Evolutionary conservation across 2,329 filamentous ascomycete species (phyloP).

Genomic region (Paecilomyces dactylethromorphus): DNA sequence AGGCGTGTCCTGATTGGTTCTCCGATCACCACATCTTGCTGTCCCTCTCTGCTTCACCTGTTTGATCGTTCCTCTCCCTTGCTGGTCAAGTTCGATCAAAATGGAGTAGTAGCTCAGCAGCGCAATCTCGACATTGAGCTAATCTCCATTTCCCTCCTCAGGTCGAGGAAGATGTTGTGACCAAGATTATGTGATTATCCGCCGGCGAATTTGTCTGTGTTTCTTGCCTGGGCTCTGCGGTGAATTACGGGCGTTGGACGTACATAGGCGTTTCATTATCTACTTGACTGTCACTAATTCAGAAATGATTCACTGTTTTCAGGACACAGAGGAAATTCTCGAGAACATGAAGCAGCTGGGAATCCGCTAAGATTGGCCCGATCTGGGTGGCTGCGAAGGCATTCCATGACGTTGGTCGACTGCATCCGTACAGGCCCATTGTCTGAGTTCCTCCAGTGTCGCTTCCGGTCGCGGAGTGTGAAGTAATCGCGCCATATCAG

Average conservation of each 20-base stretch:
- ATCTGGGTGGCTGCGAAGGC: not conserved
- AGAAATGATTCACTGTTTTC: slow-evolving; percentile 20
- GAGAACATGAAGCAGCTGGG: slow-evolving; percentile 1
- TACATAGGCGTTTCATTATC: slow-evolving; percentile 24
- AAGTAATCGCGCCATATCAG: slow-evolving; percentile 34
- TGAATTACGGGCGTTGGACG: slow-evolving; percentile 15
- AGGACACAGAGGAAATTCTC: slow-evolving; percentile 23
- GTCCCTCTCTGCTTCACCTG: slow-evolving; percentile 2
- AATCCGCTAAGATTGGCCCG: not conserved
- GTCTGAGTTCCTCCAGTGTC: slow-evolving; percentile 13
- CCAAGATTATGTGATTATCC: slow-evolving; percentile 69
- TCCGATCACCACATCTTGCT: not conserved
- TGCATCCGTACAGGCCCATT: slow-evolving; percentile 3
- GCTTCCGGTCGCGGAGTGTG: slow-evolving; percentile 16
- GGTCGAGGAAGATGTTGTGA: slow-evolving; percentile 80
- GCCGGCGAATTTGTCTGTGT: slow-evolving; percentile 16
- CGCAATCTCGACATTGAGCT: slow-evolving; percentile 18
- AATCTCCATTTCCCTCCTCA: slow-evolving; percentile 43
- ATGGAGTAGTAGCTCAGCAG: not conserved
- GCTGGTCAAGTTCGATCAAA: not conserved
- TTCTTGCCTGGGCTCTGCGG: slow-evolving; percentile 9
- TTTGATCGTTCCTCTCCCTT: not conserved
- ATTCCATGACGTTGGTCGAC: not conserved
- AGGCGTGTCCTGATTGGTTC: not conserved
- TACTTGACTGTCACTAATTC: slow-evolving; percentile 22